Base-by-base conservation (phyloP, 192 early-diverging fungal genomes). In the Umbelopsis ramanniana region DNA sequence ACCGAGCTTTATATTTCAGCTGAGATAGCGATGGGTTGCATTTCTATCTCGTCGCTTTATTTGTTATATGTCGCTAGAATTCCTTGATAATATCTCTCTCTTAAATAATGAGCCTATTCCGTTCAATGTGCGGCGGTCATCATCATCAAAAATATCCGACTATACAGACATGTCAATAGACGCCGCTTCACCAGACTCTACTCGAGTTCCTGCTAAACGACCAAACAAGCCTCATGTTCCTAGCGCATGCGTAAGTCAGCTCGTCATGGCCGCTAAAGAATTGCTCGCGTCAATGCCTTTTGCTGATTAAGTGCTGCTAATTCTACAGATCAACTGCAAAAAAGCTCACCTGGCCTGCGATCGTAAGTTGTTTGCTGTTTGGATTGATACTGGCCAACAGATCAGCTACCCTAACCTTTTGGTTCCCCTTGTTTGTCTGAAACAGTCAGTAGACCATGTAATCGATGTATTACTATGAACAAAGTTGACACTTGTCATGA, bases 341-440 rank as follows among this genome's bases (percentile, higher is more conserved):
- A 87, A 88, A 69, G 92, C 93, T 5, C 94, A 96, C 69, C 82
- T 96, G 52, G 92, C 92, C 10, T 96, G 94, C 80, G 93, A 96
- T 82, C 79, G 87, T 89, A 89, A 87, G 87, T 85, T 8, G 9
- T 26, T 4, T 21, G 14, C 23, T 33, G 37, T 14, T 11, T 17
- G 15, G 14, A 21, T 12, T 17, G 0, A 43, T n/a, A n/a, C 33
- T n/a, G 4, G 35, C 29, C 6, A 17, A 47, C 38, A 67, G 57
- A 22, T 69, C 43, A 46, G 70, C 67, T 14, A 35, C 29, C 21
- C 15, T 47, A 52, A 71, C 72, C 50, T 24, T 7, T 75, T 87
- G 86, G 87, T 9, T 82, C 85, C 19, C 79, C 6, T 24, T 37
- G 66, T 69, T 72, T 68, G 17, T 35, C 53, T 55, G 24, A 52